Base-by-base conservation (phyloP, 2,329 filamentous ascomycete genomes). In the Sporothrix euskadiensis region DNA sequence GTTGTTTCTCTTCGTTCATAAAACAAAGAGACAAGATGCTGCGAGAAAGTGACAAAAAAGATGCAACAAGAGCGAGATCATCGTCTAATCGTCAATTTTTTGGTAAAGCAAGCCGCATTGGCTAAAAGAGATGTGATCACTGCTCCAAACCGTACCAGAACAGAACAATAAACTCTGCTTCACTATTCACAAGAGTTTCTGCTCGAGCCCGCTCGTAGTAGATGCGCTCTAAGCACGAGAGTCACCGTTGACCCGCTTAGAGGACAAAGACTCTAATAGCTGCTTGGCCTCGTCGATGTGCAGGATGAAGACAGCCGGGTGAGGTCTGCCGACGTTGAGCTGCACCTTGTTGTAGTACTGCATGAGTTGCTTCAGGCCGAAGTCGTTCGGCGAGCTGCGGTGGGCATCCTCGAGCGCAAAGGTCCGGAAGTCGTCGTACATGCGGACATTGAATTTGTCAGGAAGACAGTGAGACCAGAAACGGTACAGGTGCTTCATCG, bases 401-500 rank as follows among this genome's bases (percentile, higher is more conserved):
- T 82, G 80, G 72, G 86, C 84, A 81, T 94, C 92, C 79, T 90
- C 88, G 75, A 90, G 82, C 72, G 92, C 91, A 80, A 88, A 85
- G 78, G 84, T 83, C 76, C 89, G 88, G 83, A 94, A 94, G 80
- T 94, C 91, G 79, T 88, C 84, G 83, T 94, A 94, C 88, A 94
- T 92, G 79, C 84, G 85, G 74, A 86, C 84, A 81, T 94, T 92
- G 86, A 94, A 94, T 82, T 92, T 90, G 78, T 88, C 86, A 75
- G 89, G 86, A 76, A 94, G 85, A 79, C 92, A 92, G 80, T 91
- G 88, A 26, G 89, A 89, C 91, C 91, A 94, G 83, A 92, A 92
- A 76, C 89, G 86, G 83, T 93, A 94, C 41, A 93, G 86, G 74
- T 89, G 85, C 79, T 88, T 86, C 85, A 91, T 90, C 78, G 89